These are phyloP conservation scores for Sisymbrium altissimum DNA, from an alignment of 345 rosid genomes.

Conservation along the genomic window DNA sequence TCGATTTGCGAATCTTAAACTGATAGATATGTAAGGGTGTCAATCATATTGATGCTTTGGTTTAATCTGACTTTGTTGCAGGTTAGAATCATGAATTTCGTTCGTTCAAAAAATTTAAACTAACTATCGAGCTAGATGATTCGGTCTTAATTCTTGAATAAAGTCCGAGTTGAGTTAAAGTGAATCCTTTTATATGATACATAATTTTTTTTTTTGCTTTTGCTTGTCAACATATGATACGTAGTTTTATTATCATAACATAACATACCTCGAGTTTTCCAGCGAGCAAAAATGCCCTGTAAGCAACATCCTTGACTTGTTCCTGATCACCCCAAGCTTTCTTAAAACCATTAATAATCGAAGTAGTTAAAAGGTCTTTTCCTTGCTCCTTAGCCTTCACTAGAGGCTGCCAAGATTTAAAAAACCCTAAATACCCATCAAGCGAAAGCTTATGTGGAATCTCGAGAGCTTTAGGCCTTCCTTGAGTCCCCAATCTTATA, in stretches of 20 bases:
- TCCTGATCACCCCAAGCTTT: conserved; percentile 51
- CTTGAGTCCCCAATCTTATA: conserved; percentile 49
- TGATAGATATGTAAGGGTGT: too few relatives aligned
- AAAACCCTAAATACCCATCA: conserved; percentile 41
- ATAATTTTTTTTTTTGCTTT: background rate
- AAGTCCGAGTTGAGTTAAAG: too few relatives aligned
- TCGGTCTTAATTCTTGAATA: too few relatives aligned
- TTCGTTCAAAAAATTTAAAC: too few relatives aligned
- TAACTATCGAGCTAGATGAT: too few relatives aligned
- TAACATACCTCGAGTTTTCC: conserved; percentile 35
- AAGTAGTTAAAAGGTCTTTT: conserved; percentile 46
- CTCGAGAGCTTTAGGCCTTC: conserved; percentile 45
- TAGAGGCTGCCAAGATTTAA: conserved; percentile 47
- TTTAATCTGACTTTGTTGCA: too few relatives aligned
- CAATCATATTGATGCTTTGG: too few relatives aligned
- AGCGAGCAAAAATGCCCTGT: conserved; percentile 51
- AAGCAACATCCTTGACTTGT: conserved; percentile 37
- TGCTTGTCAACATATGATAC: too few relatives aligned
- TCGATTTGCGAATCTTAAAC: too few relatives aligned
- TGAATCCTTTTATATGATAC: background rate
- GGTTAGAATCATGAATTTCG: too few relatives aligned
- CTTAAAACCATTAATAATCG: conserved; percentile 37
- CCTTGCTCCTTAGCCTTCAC: conserved; percentile 49
- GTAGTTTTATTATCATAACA: background rate
- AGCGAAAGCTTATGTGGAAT: conserved; percentile 49